Base-by-base conservation (phyloP, 805 yeast genomes). In the Saccharomycopsis babjevae region DNA sequence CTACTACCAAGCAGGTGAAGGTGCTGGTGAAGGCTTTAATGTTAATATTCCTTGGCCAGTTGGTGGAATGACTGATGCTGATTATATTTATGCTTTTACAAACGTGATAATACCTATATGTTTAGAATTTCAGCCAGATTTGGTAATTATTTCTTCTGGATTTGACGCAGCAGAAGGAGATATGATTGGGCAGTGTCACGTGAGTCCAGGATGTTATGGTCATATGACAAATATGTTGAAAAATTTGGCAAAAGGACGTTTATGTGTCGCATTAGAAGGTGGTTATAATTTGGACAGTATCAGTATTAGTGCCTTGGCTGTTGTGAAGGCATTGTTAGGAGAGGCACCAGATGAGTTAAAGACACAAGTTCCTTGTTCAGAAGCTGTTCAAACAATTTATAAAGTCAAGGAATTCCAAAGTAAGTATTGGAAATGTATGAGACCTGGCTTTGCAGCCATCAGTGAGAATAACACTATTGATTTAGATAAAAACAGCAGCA, bases 151-250 rank as follows among this genome's bases (percentile, higher is more conserved):
- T 38, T 89, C 97, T 20, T 85, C 98, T 0, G 99, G 99, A 0
- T 94, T 94, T 68, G 99, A 94, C 74, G 99, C 99, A 22, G 99
- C 99, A 1, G 97, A 89, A 68, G 98, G 98, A 62, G 99, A 94
- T 73, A 86, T 90, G 62, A 89, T 94, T 65, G 99, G 99, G 11
- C 96, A 93, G 56, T 94, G 97, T 72, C 96, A 89, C 71, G 96
- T 94, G 1, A 81, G 97, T 0, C 99, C 99, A 1, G 87, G 91
- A 43, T 97, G 97, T 15, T 94, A 94, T 71, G 97, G 97, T 8
- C 92, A 91, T 65, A 91, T 94, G 97, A 89, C 97, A 3, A 96
- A 91, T 69, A 79, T 85, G 84, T 77, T 94, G 65, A 92, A 92
- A 73, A 83, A 89, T 46, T 74, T 94, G 54, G 97, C 97, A 1